A percentile compares a stretch with the other conserved stretches of the same genome.
Evolutionary conservation across 371 early-diverging fungal species (phyloP).

Genomic region (Apophysomyces trapeziformis): DNA sequence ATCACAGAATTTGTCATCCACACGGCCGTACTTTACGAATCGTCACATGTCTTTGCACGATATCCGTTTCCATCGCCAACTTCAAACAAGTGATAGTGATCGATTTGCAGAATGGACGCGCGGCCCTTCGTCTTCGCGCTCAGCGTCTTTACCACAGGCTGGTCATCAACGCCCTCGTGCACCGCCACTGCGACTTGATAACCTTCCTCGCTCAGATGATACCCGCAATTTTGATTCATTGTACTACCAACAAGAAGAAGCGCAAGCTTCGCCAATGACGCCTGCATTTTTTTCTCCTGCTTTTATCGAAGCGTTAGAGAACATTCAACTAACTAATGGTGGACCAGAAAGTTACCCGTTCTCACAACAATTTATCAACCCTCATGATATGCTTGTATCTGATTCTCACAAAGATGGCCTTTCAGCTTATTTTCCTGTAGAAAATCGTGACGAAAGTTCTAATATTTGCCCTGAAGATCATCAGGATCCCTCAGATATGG

Average conservation of each 20-base stretch:
- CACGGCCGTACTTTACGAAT: constrained; percentile 12
- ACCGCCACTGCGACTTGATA: constrained; percentile 14
- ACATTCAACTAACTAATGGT: constrained; percentile 19
- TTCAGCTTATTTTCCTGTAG: constrained; percentile 3
- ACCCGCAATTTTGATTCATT: constrained; percentile 9
- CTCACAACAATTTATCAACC: constrained; percentile 8
- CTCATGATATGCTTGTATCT: constrained; percentile 7
- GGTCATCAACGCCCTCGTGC: constrained; percentile 12
- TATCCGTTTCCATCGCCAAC: constrained; percentile 9
- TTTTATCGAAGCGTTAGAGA: constrained; percentile 57
- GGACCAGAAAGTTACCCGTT: constrained; percentile 5
- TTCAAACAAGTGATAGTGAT: constrained; percentile 1
- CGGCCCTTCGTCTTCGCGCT: constrained; percentile 1
- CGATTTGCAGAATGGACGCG: not conserved
- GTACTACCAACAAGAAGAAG: constrained; percentile 11
- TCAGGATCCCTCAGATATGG: not conserved
- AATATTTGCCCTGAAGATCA: not conserved
- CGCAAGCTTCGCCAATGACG: constrained; percentile 38
- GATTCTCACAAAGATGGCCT: constrained; percentile 6
- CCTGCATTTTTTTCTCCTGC: constrained; percentile 65
- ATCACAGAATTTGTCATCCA: not conserved
- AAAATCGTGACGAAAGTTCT: not conserved
- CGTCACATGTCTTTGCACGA: constrained; percentile 18
- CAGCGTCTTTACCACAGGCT: constrained; percentile 8
- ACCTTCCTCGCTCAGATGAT: constrained; percentile 2